phyloP scores from a whole-genome alignment of 2,329 filamentous ascomycete species.

The Alternaria infectoria region DNA sequence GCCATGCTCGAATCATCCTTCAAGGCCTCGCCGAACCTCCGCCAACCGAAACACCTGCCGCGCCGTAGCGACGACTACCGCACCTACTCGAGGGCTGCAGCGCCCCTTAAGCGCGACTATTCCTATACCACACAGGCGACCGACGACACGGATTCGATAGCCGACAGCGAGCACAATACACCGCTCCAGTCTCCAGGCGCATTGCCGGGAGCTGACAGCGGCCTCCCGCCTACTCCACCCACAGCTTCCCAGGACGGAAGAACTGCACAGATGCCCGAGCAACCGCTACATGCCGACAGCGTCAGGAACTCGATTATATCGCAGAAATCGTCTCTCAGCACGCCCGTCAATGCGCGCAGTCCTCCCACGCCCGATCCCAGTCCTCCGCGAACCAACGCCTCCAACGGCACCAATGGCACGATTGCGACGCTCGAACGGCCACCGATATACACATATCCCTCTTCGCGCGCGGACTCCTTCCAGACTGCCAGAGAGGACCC shows the following conservation, averaged over 20 bases:
- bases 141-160: slow-evolving; percentile 35
- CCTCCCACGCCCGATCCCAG: slow-evolving; percentile 49
- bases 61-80: slow-evolving; percentile 35
- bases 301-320: slow-evolving; percentile 47
- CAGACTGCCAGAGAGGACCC: slow-evolving; percentile 54
- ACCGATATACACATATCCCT: slow-evolving; percentile 44
- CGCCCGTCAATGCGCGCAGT: slow-evolving; percentile 51
- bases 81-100: slow-evolving; percentile 28
- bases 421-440: slow-evolving; percentile 30
- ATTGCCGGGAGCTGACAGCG: slow-evolving; percentile 39
- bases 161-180: slow-evolving; percentile 33
- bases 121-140: slow-evolving; percentile 34
- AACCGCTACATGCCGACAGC: slow-evolving; percentile 49
- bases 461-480: slow-evolving; percentile 55
- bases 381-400: slow-evolving; percentile 39
- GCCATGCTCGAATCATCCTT: slow-evolving; percentile 43
- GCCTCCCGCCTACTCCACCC: slow-evolving; percentile 55
- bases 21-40: slow-evolving; percentile 32
- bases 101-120: slow-evolving; percentile 27
- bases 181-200: slow-evolving; percentile 37
- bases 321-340: slow-evolving; percentile 49
- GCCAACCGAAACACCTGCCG: slow-evolving; percentile 34
- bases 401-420: slow-evolving; percentile 9
- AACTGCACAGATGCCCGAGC: slow-evolving; percentile 28
- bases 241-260: slow-evolving; percentile 45